Evolutionary conservation across 495 filamentous ascomycete genomes (phyloP), one percentile per base, ranked within the genome.

Genomic region (Hyaloscypha finlandica): DNA sequence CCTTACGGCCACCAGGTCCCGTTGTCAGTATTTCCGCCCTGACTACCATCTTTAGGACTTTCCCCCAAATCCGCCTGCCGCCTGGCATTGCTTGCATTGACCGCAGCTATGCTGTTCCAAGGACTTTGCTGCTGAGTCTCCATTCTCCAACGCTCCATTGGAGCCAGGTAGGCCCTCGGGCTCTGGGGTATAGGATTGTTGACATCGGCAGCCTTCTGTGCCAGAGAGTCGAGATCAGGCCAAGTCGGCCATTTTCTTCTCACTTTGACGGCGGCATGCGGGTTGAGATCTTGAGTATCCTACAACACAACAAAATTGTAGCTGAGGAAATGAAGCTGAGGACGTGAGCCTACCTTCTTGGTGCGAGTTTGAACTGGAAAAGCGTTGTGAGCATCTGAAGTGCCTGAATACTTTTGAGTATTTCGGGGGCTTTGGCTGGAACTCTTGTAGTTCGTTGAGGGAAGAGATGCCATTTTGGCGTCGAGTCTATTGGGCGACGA

Each of bases 81-180:
- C 39, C 16, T 2, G 25, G 22, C 25, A 16, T 33, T 33, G 6
- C 12, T n/a, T 14, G 45, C 54, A 14, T 30, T 30, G 30, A 65
- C 54, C 12, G 51, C 30, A 16, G 20, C n/a, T 22, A 65, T n/a
- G 6, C 37, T 51, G 25, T 65, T 25, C 54, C 54, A 65, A 8
- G 54, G 54, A 16, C 54, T 33, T 51, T 58, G 32, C 25, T 29
- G 22, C 53, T 39, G 33, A n/a, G n/a, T 29, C 55, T 65, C 63
- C 25, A 32, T 48, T 37, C 45, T 16, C 63, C 63, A 65, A 25
- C 54, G 63, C 42, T 65, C 54, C 63, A 65, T 65, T 45, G 63
- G 53, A 25, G 63, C 37, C 33, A 30, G 16, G 16, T 48, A 12
- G 16, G 1, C 20, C 3, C 6, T 56, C 6, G 9, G 19, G 53